These are phyloP conservation scores for Penicillium sp. DNA, from an alignment of 2,329 filamentous ascomycete species.

Conservation along the genomic window DNA sequence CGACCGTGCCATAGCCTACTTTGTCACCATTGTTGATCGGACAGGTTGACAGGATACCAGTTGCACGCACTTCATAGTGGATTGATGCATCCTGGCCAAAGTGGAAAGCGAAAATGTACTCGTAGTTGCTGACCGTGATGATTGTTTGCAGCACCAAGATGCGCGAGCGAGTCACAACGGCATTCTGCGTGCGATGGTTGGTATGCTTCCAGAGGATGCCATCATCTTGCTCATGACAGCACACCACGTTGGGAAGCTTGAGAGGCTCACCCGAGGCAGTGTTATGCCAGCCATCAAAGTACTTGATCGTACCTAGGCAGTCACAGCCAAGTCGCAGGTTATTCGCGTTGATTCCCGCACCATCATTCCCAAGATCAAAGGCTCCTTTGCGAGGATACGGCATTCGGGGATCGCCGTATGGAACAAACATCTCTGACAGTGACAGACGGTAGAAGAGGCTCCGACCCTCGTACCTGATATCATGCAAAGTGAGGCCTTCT, in stretches of 20 bases:
- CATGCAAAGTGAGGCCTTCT: conserved; percentile 49
- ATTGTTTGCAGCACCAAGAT: conserved; percentile 45
- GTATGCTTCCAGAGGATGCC: conserved; percentile 49
- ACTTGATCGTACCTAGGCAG: conserved; percentile 50
- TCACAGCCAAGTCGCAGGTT: conserved; percentile 49
- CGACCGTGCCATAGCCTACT: conserved; percentile 45
- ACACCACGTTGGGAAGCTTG: conserved; percentile 48
- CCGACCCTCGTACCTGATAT: conserved; percentile 45
- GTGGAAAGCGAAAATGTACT: conserved; percentile 50
- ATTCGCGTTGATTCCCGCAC: conserved; percentile 50
- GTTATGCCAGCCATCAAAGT: conserved; percentile 47
- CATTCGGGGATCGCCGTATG: conserved; percentile 47
- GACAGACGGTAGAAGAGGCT: conserved; percentile 49
- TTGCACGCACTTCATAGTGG: conserved; percentile 49
- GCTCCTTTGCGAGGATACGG: conserved; percentile 50
- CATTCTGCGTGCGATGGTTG: conserved; percentile 42
- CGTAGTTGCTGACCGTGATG: conserved; percentile 50
- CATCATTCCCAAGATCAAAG: conserved; percentile 51
- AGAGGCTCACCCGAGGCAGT: conserved; percentile 41
- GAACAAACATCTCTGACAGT: conserved; percentile 51
- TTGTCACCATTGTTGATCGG: conserved; percentile 42
- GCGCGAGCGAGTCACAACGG: conserved; percentile 39
- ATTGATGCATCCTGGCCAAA: conserved; percentile 49
- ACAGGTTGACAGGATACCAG: conserved; percentile 50
- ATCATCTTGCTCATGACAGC: conserved; percentile 47